Evolutionary conservation across 495 filamentous ascomycete species (phyloP).

Genomic region (Hypoxylon crocopeplum): DNA sequence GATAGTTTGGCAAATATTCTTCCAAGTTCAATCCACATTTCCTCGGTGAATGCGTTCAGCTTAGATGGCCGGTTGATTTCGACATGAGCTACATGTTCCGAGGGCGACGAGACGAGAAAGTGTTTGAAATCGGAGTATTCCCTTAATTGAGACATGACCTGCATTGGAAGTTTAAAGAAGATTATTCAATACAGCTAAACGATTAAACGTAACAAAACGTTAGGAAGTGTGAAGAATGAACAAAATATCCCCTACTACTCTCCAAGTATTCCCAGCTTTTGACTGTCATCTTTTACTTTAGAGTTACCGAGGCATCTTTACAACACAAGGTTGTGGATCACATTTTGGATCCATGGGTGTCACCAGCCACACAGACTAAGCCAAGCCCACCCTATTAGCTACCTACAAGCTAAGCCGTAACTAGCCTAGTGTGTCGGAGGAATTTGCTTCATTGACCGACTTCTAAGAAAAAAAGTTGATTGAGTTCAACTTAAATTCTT

Average conservation of each 20-base stretch:
- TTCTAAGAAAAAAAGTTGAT: conserved; percentile 32
- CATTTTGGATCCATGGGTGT: neutral
- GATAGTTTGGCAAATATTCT: conserved; percentile 78
- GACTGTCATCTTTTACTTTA: conserved; percentile 2
- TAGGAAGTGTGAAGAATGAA: conserved; percentile 2
- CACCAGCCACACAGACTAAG: conserved; percentile 9
- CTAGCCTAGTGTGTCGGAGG: conserved; percentile 19
- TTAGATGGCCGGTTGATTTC: conserved; percentile 91
- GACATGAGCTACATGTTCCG: conserved; percentile 81
- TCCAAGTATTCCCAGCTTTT: neutral
- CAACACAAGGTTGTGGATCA: neutral
- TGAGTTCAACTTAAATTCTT: conserved; percentile 3
- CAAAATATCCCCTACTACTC: conserved; percentile 3
- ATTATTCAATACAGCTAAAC: conserved; percentile 2
- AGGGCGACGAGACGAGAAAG: conserved; percentile 79
- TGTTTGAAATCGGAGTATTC: conserved; percentile 63
- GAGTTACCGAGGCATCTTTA: conserved; percentile 24
- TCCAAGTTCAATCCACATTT: conserved; percentile 89
- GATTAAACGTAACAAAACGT: neutral
- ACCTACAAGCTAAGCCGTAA: conserved; percentile 6
- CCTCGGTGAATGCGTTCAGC: conserved; percentile 87
- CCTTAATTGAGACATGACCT: conserved; percentile 26
- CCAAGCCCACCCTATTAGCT: conserved; percentile 10
- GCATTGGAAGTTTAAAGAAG: neutral
- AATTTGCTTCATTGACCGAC: conserved; percentile 23